These are phyloP conservation scores for Aspergillus carlsbadensis DNA, from an alignment of 495 filamentous ascomycete genomes.

Conservation along the genomic window DNA sequence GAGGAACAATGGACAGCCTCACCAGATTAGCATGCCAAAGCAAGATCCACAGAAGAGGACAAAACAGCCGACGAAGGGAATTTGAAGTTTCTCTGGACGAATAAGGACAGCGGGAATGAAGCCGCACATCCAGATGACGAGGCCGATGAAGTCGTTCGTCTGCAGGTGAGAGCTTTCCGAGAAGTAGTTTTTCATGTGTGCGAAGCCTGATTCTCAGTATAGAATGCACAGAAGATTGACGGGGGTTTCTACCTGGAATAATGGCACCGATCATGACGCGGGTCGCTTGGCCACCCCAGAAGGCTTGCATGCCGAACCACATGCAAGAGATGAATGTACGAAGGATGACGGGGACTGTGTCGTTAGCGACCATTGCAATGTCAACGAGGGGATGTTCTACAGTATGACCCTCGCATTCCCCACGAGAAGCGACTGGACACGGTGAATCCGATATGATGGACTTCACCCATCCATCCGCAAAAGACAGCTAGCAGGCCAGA, in stretches of 20 bases:
- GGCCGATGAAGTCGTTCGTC: slow-evolving; percentile 11
- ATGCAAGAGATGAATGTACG: slow-evolving; percentile 5
- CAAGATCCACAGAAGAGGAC: slow-evolving; percentile 6
- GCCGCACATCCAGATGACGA: slow-evolving; percentile 6
- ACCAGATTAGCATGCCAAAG: slow-evolving; percentile 7
- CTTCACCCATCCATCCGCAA: slow-evolving; percentile 6
- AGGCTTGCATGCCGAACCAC: slow-evolving; percentile 14
- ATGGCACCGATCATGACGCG: slow-evolving; percentile 12
- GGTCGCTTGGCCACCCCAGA: slow-evolving; percentile 10
- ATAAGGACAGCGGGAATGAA: slow-evolving; percentile 6
- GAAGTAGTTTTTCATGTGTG: slow-evolving; percentile 10
- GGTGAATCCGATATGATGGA: slow-evolving; percentile 11
- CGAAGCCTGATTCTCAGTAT: not conserved
- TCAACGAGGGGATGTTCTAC: not conserved
- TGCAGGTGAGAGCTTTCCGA: slow-evolving; percentile 5
- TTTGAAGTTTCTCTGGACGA: not conserved
- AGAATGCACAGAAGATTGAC: no score
- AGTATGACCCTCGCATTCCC: slow-evolving; percentile 12
- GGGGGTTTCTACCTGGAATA: slow-evolving; percentile 2
- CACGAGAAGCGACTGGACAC: slow-evolving; percentile 7
- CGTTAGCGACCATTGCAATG: not conserved
- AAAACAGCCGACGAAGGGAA: slow-evolving; percentile 2
- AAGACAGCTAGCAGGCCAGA: not conserved
- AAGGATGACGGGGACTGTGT: slow-evolving; percentile 7
- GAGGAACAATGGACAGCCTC: not conserved